Evolutionary conservation across 345 rosid species (phyloP).

Genomic region (Pugionium dolabratum): DNA sequence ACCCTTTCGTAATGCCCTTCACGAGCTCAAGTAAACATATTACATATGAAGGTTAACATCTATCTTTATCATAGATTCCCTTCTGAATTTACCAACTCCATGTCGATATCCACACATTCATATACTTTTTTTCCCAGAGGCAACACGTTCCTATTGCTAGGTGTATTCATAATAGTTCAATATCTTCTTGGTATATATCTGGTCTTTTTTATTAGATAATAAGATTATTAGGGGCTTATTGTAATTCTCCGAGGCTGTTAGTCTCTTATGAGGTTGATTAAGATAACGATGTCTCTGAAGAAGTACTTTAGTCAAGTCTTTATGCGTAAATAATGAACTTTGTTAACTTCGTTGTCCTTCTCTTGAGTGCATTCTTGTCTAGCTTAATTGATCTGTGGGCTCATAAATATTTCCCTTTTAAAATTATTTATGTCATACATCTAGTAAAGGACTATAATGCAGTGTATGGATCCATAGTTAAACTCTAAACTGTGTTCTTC

Average conservation of each 20-base stretch:
- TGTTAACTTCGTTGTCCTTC: neutral
- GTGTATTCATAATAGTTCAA: neutral
- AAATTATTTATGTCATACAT: neutral
- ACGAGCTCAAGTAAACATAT: constrained; percentile 48
- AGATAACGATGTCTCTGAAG: neutral
- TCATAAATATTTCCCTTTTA: neutral
- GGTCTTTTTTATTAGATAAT: neutral
- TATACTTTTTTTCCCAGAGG: constrained; percentile 10
- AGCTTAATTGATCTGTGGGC: neutral
- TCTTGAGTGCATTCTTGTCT: neutral
- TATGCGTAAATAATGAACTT: constrained; percentile 3
- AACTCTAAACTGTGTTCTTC: neutral
- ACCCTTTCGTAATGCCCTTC: constrained; percentile 52
- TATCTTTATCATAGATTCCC: neutral
- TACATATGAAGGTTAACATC: constrained; percentile 57
- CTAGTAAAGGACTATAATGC: constrained; percentile 8
- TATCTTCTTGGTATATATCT: neutral
- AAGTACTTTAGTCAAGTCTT: constrained; percentile 2
- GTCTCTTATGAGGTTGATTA: neutral
- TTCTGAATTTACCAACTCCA: neutral
- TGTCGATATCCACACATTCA: constrained; percentile 2
- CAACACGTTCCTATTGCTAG: neutral
- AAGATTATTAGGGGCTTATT: neutral
- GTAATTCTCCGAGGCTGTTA: neutral
- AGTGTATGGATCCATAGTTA: neutral